Evolutionary conservation across 83 land plant species (phyloP), one percentile per base, ranked within the genome.

Genomic region (Picea engelmannii): DNA sequence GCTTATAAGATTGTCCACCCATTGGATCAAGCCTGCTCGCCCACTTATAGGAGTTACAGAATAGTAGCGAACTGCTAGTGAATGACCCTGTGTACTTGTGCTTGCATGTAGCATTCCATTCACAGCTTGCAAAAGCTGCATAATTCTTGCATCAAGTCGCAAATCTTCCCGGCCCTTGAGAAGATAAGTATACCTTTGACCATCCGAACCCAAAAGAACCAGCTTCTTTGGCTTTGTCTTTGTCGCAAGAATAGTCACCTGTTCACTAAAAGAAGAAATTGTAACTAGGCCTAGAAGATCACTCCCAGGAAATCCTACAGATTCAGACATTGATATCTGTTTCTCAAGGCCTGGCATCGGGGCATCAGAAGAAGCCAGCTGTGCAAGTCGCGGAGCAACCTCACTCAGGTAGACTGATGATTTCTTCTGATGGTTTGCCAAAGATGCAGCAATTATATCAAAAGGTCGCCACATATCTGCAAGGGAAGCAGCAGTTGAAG

Each of bases 11-110:
- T 98, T 95, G 55, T 98, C 98, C 42, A 98, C 97, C 99, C 99
- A 98, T 70, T 93, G 99, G 69, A 98, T 98, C 40, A 98, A 85
- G 62, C 99, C 99, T 79, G 99, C 99, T 31, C 94, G 90, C 44
- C 99, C 99, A 88, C 98, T 96, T 75, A 98, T 96, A 62, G 99
- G 99, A 17, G 99, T 98, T 74, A 98, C 99, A 76, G 99, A 96
- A 85, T 98, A 96, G 82, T 94, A 85, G 38, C 98, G 94, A 74
- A 95, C 91, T 73, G 84, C 83, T 76, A 96, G 86, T 23, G 86
- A 87, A 18, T 79, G 84, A 62, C 91, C 82, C 42, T 82, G 78
- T 44, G 91, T 86, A 80, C 66, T 81, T 80, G 84, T 58, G 77
- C 84, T 84, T 70, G 95, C 88, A 75, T 58, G 78, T 78, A 98